Evolutionary conservation across 2,329 filamentous ascomycete species (phyloP), one percentile per base, ranked within the genome.

Genomic region (Hypoxylon sp.): DNA sequence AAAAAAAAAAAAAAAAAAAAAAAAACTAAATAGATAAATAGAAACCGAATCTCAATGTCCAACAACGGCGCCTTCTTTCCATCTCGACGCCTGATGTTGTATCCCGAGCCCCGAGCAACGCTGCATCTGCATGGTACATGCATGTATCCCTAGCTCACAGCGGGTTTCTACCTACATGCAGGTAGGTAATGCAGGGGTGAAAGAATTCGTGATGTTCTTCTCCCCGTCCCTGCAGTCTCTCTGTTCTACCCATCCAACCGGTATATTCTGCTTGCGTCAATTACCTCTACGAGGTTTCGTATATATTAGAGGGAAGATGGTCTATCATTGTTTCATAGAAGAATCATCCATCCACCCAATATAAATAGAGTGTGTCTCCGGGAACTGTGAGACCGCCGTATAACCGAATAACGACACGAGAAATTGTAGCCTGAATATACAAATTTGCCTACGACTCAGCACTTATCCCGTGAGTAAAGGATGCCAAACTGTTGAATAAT

Each of bases 81-180:
- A 31, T 48, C 33, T 50, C 48, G 46, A 39, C 22, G 22, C n/a
- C 35, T 51, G 37, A 44, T 24, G 65, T 68, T 62, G 52, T 65
- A 68, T 65, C 65, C 65, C 65, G 60, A 64, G 55, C 65, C 50
- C 65, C 35, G 56, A 64, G 61, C 61, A 65, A 65, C 59, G 52
- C 39, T 54, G 57, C 56, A 46, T 48, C 19, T 19, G 42, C 35
- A 44, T 31, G 42, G 22, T 46, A 19, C 14, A 47, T 29, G 42
- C 39, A 39, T 50, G 26, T 10, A 50, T 50, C 24, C 24, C 47
- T 4, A 33, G 26, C 26, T 35, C 17, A 31, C 39, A 35, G 42
- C 29, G 37, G 3, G 26, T 6, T 22, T 22, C 19, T 22, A 22
- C 19, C 19, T 26, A 26, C 5, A 5, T 26, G 8, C 26, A 31